Base-by-base conservation (phyloP, 768 basidiomycete genomes). In the Lentinula lateritia region DNA sequence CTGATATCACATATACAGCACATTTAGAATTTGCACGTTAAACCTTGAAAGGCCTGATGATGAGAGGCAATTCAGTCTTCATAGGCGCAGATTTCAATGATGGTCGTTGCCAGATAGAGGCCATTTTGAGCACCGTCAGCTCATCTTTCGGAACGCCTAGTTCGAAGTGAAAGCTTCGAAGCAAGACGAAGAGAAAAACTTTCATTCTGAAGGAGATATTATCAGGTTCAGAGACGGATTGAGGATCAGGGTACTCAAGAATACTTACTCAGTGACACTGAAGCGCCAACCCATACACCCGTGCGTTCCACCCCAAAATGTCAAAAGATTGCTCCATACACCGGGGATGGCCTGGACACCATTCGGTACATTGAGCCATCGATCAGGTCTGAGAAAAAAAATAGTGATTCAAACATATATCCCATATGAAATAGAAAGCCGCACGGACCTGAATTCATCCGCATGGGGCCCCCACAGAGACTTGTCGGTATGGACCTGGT, bases 251-350 rank as follows among this genome's bases (percentile, higher is more conserved):
- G 20, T 8, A 28, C 28, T 28, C 28, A 28, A 28, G 28, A 6
- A 46, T 2, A 77, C 83, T 52, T 61, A 85, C 83, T 86, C 85
- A 7, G 81, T 73, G 18, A 88, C 69, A 6, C 87, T 76, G 68
- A 89, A 89, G 3, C 84, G 80, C 68, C 82, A 88, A 0, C 87
- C 87, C 42, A 89, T 88, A 63, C 88, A 90, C 0, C 84, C 79
- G 18, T 80, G 78, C 13, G 84, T 82, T 4, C 88, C 88, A 32
- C 84, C 85, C 3, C 85, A 64, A 76, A 90, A 90, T 0, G 83
- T 79, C 35, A 88, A 67, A 61, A 83, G 66, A 65, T 86, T 79
- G 5, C 81, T 77, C 80, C 81, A 87, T 0, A 88, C 75, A 6
- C 87, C 83, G 4, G 88, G 88, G 20, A 89, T 72, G 0, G 67